A percentile compares a stretch with the other conserved stretches of the same genome.
These are phyloP conservation scores for Vigna nakashimae DNA, from an alignment of 306 rosid genomes.

Conservation along the genomic window DNA sequence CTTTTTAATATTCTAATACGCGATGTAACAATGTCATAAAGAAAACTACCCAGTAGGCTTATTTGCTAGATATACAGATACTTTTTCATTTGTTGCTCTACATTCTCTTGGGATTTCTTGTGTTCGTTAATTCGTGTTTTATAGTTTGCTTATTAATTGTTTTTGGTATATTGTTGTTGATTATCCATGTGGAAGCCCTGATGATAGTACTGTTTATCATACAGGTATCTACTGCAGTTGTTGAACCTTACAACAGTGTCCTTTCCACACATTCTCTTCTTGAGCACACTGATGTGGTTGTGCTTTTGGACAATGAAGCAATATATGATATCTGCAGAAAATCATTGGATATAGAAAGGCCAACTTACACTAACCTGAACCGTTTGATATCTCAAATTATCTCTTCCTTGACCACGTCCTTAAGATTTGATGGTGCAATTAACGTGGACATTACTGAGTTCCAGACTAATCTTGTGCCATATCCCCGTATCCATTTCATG, in stretches of 20 bases:
- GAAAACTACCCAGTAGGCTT: not conserved
- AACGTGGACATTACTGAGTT: conserved; percentile 82
- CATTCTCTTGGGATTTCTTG: not conserved
- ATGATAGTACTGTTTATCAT: conserved; percentile 26
- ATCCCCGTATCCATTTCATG: conserved; percentile 87
- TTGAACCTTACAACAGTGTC: conserved; percentile 87
- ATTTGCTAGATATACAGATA: conserved; percentile 5
- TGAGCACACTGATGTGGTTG: conserved; percentile 82
- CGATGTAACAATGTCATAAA: too few species aligned
- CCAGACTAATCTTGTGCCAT: conserved; percentile 83
- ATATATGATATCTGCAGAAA: conserved; percentile 80
- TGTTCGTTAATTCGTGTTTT: conserved; percentile 9
- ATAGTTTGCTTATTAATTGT: not conserved
- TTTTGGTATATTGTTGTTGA: not conserved
- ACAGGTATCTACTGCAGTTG: conserved; percentile 87
- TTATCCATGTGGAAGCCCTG: conserved; percentile 26
- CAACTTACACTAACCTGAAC: conserved; percentile 73
- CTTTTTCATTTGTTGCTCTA: conserved; percentile 20
- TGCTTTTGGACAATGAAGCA: conserved; percentile 85
- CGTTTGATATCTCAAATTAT: conserved; percentile 75
- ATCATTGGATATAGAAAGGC: conserved; percentile 81
- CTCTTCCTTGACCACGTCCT: conserved; percentile 82
- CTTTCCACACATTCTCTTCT: conserved; percentile 84
- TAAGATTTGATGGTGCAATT: conserved; percentile 85
- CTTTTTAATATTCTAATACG: too few species aligned